These are phyloP conservation scores for Clonostachys chloroleuca DNA, from an alignment of 2,329 filamentous ascomycete species.

Conservation along the genomic window DNA sequence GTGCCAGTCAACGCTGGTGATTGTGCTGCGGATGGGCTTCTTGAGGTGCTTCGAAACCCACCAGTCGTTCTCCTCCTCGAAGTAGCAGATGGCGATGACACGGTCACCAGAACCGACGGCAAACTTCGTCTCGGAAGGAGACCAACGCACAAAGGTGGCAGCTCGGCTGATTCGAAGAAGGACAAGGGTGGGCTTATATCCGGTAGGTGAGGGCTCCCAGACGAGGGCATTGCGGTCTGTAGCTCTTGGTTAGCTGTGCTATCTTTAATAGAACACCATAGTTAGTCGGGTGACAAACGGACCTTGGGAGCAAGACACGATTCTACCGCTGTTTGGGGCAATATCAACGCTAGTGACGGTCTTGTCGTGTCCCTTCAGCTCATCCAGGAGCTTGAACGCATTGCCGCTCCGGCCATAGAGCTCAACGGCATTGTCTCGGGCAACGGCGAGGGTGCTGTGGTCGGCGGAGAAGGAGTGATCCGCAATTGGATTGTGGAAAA, in stretches of 20 bases:
- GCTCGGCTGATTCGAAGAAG: constrained; percentile 95
- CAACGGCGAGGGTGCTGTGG: constrained; percentile 81
- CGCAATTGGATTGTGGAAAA: constrained; percentile 93
- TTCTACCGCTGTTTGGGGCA: constrained; percentile 82
- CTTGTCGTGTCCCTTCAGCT: constrained; percentile 96
- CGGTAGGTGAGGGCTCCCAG: constrained; percentile 88
- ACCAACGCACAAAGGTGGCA: constrained; percentile 96
- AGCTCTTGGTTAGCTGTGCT: neutral
- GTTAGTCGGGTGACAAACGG: constrained; percentile 10
- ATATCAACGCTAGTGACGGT: constrained; percentile 95
- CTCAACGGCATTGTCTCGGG: constrained; percentile 85
- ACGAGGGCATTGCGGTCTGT: constrained; percentile 94
- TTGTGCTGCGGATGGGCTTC: constrained; percentile 96
- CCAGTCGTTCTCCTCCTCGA: constrained; percentile 99
- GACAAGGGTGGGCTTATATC: constrained; percentile 96
- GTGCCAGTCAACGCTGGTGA: constrained; percentile 94
- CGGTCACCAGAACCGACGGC: constrained; percentile 94
- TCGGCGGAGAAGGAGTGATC: constrained; percentile 98
- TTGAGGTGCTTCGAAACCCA: constrained; percentile 99
- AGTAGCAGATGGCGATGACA: constrained; percentile 96
- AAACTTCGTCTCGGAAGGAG: constrained; percentile 94
- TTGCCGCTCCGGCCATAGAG: constrained; percentile 73
- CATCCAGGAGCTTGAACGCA: constrained; percentile 80
- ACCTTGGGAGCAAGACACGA: constrained; percentile 98
- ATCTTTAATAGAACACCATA: neutral